Conservation (phyloP, 2,329 filamentous ascomycete species). For the Apiospora koreana region DNA sequence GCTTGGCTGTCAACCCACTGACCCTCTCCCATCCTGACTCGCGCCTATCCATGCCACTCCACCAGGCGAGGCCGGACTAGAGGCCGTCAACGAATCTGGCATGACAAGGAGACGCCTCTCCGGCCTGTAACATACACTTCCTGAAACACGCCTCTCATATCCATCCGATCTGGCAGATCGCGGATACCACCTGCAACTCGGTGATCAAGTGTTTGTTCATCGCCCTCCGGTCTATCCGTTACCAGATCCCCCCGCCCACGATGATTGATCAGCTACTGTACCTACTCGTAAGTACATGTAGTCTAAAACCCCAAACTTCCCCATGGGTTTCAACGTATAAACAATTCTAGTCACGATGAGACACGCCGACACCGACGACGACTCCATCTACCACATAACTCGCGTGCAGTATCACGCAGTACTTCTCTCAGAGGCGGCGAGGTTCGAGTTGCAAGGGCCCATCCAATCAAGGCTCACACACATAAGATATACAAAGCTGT, state of each 20-base stretch:
- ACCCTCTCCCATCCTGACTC: neutral
- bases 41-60: neutral
- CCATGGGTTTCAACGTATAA: neutral
- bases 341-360: neutral
- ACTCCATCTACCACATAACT: neutral
- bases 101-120: neutral
- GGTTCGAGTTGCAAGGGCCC: neutral
- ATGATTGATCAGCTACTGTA: neutral
- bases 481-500: neutral
- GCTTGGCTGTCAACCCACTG: neutral
- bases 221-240: neutral
- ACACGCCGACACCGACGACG: neutral
- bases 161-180: neutral
- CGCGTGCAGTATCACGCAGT: neutral
- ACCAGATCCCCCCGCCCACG: neutral
- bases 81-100: neutral
- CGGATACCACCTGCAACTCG: neutral
- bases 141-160: neutral
- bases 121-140: neutral
- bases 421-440: neutral
- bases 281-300: neutral
- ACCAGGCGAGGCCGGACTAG: neutral
- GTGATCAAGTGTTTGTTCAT: constrained; percentile 7
- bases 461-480: neutral
- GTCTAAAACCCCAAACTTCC: neutral